Percentiles rank a stretch among this genome's conserved stretches.
Conservation (phyloP, 306 rosid genomes). For the Cucumis hystrix region DNA sequence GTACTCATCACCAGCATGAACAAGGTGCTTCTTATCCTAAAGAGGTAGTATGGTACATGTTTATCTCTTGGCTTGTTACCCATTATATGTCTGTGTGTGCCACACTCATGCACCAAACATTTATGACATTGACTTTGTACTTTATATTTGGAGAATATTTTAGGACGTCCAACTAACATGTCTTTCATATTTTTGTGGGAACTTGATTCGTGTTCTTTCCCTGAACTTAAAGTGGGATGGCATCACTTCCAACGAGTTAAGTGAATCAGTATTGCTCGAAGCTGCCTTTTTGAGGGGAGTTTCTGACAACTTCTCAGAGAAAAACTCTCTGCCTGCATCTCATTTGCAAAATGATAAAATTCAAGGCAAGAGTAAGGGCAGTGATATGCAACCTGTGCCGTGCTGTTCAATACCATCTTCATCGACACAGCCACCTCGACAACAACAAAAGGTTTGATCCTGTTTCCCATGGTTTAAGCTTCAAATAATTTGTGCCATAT, state of each 20-base stretch:
- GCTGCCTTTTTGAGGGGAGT: constrained; percentile 34
- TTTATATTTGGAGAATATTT: background rate
- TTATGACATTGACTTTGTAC: background rate
- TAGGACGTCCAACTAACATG: background rate
- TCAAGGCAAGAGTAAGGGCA: constrained; percentile 14
- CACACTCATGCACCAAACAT: background rate
- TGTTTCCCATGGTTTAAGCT: constrained; percentile 3
- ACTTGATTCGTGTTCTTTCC: constrained; percentile 6
- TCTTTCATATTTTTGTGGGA: background rate
- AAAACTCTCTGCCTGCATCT: constrained; percentile 16
- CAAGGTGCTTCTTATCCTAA: constrained; percentile 13
- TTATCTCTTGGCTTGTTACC: background rate
- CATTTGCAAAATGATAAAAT: constrained; percentile 20
- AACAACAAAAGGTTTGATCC: constrained; percentile 53
- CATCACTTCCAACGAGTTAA: constrained; percentile 59
- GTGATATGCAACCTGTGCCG: constrained; percentile 10
- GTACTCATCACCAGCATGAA: constrained; percentile 16
- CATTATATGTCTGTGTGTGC: background rate
- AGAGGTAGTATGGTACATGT: constrained; percentile 28
- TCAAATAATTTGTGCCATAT: background rate
- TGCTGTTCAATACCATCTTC: constrained; percentile 18
- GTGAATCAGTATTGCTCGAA: constrained; percentile 59
- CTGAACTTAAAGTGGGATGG: constrained; percentile 50
- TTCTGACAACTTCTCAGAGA: constrained; percentile 16
- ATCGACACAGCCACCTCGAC: constrained; percentile 25